These are phyloP conservation scores for Capsella bursapastoris DNA, from an alignment of 345 rosid genomes.

Conservation along the genomic window DNA sequence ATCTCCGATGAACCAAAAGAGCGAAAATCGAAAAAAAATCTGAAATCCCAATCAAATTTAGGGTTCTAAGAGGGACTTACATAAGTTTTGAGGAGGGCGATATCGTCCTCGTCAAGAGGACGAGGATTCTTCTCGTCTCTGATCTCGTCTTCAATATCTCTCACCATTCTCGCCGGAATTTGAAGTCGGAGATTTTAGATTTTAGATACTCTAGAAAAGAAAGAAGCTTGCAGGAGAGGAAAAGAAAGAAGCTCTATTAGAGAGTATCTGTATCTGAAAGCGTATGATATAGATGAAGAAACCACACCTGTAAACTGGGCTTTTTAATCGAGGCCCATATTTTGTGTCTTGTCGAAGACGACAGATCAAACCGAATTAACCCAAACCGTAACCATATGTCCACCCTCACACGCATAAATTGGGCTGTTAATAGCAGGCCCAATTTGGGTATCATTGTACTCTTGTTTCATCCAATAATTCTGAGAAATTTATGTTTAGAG, in stretches of 20 bases:
- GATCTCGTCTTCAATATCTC: conserved; percentile 60
- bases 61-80: conserved; percentile 45
- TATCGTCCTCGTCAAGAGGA: conserved; percentile 90
- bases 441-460: not conserved
- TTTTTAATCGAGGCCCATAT: conserved; percentile 10
- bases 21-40: not conserved
- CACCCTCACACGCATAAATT: not conserved
- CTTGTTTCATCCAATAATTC: not conserved
- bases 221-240: conserved; percentile 36
- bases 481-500: not conserved
- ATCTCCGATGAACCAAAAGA: not conserved
- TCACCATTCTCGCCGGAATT: conserved; percentile 43
- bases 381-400: not conserved
- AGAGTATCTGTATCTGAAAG: not conserved
- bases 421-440: not conserved
- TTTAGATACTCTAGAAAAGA: no score
- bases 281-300: not conserved
- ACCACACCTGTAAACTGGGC: conserved; percentile 21
- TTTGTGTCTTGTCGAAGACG: conserved; percentile 21
- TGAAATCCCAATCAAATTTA: conserved; percentile 3
- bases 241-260: not conserved
- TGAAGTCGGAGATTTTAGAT: conserved; percentile 25
- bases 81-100: conserved; percentile 93
- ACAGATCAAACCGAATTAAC: not conserved
- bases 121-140: conserved; percentile 91